Percentiles rank a stretch among this genome's conserved stretches.
Evolutionary conservation across 441 rosid genomes (phyloP).

Genomic region (Adansonia grandidieri): DNA sequence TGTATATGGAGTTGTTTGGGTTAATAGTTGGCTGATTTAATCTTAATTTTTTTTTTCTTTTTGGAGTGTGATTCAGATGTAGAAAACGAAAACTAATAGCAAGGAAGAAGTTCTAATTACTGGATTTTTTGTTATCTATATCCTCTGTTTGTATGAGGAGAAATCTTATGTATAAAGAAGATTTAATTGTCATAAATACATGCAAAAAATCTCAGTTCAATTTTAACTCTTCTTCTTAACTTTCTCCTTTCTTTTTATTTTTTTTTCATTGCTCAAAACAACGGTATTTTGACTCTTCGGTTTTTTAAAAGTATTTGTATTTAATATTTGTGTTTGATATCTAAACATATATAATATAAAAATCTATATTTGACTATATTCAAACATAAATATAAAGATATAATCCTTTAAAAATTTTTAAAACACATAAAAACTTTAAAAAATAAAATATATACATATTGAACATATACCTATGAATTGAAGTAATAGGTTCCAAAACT

Average conservation of each 20-base stretch:
- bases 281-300: too few relatives aligned
- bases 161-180: neutral
- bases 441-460: too few relatives aligned
- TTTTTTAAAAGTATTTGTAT: too few relatives aligned
- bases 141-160: neutral
- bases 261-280: neutral
- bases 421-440: too few relatives aligned
- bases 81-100: neutral
- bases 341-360: too few relatives aligned
- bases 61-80: slow-evolving; percentile 17
- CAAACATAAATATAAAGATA: too few relatives aligned
- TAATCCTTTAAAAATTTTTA: too few relatives aligned
- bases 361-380: too few relatives aligned
- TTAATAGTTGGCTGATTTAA: slow-evolving; percentile 11
- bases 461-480: too few relatives aligned
- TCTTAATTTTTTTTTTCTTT: neutral
- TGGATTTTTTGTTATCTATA: slow-evolving; percentile 11
- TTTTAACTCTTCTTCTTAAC: neutral
- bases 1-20: slow-evolving; percentile 36
- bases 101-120: neutral
- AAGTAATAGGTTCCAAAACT: too few relatives aligned
- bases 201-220: neutral
- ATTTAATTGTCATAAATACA: neutral
- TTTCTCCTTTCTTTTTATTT: neutral
- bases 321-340: too few relatives aligned